Percentiles rank a stretch among this genome's conserved stretches.
phyloP scores from a whole-genome alignment of 2,329 filamentous ascomycete species.

The Leptoxyphium fumago region DNA sequence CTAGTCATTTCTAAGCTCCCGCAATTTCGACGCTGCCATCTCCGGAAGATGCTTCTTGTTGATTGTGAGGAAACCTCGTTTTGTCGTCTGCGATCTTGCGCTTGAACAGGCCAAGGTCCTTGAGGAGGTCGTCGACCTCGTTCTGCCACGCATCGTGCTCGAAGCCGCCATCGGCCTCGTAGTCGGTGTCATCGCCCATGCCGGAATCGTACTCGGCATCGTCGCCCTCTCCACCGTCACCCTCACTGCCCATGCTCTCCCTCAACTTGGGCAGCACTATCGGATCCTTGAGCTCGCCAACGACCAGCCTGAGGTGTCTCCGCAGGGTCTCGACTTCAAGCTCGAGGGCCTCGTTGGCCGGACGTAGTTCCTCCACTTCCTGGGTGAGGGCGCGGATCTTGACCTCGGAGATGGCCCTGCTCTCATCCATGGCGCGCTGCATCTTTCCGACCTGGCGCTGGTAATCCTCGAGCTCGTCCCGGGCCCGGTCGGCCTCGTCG shows the following conservation, averaged over 20 bases:
- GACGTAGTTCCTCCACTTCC: conserved; percentile 34
- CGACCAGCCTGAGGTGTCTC: conserved; percentile 72
- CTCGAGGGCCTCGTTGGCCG: conserved; percentile 42
- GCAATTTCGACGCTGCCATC: too few relatives aligned
- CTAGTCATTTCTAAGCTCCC: too few relatives aligned
- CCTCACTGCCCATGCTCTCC: conserved; percentile 21
- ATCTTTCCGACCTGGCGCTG: conserved; percentile 78
- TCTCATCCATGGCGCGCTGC: conserved; percentile 94
- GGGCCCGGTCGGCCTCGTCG: conserved; percentile 55
- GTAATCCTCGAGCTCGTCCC: conserved; percentile 84
- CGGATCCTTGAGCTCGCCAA: conserved; percentile 78
- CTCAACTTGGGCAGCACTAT: conserved; percentile 44
- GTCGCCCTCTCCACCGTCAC: conserved; percentile 37
- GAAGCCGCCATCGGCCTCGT: conserved; percentile 26
- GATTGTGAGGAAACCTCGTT: conserved; percentile 36
- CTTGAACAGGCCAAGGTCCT: conserved; percentile 66
- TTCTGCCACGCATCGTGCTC: conserved; percentile 44
- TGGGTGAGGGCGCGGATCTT: conserved; percentile 71
- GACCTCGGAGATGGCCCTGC: conserved; percentile 73
- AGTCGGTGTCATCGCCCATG: conserved; percentile 31
- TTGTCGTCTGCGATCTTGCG: conserved; percentile 78
- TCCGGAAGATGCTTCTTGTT: not conserved
- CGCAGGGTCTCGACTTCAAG: conserved; percentile 72
- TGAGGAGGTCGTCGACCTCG: conserved; percentile 71
- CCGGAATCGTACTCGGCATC: conserved; percentile 45